phyloP scores from a whole-genome alignment of 192 early-diverging fungal species.

The Coemansia sp. region DNA sequence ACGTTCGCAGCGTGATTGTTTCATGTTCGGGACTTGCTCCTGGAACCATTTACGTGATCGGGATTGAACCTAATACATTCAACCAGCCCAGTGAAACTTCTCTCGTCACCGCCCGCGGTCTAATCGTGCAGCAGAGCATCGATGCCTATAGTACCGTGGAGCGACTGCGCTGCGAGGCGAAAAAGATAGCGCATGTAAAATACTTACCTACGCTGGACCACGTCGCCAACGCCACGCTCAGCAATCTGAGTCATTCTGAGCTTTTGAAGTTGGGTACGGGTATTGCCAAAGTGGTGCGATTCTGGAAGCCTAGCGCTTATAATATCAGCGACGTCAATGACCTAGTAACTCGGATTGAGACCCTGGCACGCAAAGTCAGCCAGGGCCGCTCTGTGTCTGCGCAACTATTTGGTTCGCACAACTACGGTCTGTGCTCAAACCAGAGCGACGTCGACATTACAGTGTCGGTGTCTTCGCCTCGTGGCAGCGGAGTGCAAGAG shows the following conservation, averaged over 20 bases:
- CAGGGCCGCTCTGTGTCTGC: background rate
- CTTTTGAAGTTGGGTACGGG: background rate
- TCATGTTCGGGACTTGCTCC: background rate
- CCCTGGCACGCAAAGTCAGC: background rate
- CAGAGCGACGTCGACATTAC: conserved; percentile 29
- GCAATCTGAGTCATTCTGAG: background rate
- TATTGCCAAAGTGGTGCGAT: background rate
- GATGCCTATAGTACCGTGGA: background rate
- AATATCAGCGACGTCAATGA: background rate
- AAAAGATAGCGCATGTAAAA: background rate
- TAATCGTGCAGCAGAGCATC: background rate
- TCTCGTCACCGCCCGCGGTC: background rate
- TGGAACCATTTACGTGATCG: background rate
- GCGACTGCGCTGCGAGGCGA: background rate
- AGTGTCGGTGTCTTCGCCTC: background rate
- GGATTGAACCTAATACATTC: background rate
- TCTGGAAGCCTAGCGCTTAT: background rate
- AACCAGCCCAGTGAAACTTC: background rate
- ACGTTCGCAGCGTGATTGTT: background rate
- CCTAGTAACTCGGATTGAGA: background rate
- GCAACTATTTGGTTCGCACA: conserved; percentile 25
- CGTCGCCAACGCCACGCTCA: background rate
- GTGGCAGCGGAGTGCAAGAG: background rate
- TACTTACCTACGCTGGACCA: background rate
- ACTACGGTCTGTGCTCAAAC: conserved; percentile 20